phyloP scores from a whole-genome alignment of 805 yeast genomes.

The Zygosaccharomyces bailii region DNA sequence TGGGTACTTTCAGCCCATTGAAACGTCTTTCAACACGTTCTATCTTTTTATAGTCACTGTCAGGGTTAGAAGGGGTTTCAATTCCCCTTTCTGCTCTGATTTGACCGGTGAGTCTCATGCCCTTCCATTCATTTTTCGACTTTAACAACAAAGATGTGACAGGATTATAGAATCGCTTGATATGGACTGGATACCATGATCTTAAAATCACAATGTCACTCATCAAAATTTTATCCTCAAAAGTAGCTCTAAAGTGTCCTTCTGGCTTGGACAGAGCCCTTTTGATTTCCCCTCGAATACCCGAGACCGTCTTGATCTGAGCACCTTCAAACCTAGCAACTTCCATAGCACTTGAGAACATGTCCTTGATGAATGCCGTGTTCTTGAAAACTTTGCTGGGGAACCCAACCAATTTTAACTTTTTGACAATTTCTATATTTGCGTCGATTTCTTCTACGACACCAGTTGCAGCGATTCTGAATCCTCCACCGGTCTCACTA shows the following conservation, averaged over 20 bases:
- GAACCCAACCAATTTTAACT: conserved; percentile 89
- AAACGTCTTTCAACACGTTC: conserved; percentile 83
- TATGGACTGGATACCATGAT: conserved; percentile 95
- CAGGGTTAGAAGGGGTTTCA: conserved; percentile 56
- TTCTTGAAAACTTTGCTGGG: conserved; percentile 92
- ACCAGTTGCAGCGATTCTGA: conserved; percentile 96
- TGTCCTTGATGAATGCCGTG: conserved; percentile 95
- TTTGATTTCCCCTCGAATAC: conserved; percentile 96
- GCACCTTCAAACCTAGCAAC: conserved; percentile 99
- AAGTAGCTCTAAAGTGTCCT: conserved; percentile 93
- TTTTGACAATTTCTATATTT: conserved; percentile 86
- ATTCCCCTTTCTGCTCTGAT: conserved; percentile 74
- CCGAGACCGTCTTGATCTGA: conserved; percentile 91
- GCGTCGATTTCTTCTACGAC: conserved; percentile 90
- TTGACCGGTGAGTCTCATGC: conserved; percentile 93
- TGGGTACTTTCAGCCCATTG: conserved; percentile 86
- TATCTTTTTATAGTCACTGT: conserved; percentile 59
- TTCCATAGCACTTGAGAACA: conserved; percentile 89
- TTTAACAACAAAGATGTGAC: conserved; percentile 81
- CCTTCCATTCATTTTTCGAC: conserved; percentile 87
- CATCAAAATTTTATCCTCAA: conserved; percentile 90
- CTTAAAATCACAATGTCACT: conserved; percentile 86
- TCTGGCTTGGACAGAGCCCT: conserved; percentile 92
- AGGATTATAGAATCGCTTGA: conserved; percentile 90
- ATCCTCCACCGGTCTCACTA: conserved; percentile 79